Evolutionary conservation across 495 filamentous ascomycete genomes (phyloP).

Genomic region (Talaromyces liani): DNA sequence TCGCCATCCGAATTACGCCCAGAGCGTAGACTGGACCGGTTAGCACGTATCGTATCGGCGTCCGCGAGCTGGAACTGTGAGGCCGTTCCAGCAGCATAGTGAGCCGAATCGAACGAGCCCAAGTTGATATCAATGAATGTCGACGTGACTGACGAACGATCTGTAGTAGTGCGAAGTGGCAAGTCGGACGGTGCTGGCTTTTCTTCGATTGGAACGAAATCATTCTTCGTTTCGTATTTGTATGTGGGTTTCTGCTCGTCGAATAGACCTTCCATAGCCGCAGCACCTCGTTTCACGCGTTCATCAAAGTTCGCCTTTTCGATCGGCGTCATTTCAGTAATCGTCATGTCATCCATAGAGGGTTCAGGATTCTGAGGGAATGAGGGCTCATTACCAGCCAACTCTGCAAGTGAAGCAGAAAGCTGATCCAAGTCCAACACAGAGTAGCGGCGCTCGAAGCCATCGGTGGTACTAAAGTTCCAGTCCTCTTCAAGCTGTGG

Average conservation of each 20-base stretch:
- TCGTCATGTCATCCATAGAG: slow-evolving; percentile 17
- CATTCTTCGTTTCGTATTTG: slow-evolving; percentile 40
- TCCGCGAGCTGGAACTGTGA: slow-evolving; percentile 42
- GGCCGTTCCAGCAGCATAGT: slow-evolving; percentile 39
- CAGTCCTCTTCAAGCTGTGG: slow-evolving; percentile 56
- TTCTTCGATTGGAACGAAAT: slow-evolving; percentile 34
- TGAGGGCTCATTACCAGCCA: slow-evolving; percentile 27
- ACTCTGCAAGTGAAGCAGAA: slow-evolving; percentile 32
- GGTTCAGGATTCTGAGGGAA: slow-evolving; percentile 15
- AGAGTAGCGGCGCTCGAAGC: slow-evolving; percentile 59
- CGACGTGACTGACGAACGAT: slow-evolving; percentile 40
- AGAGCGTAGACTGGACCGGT: slow-evolving; percentile 32
- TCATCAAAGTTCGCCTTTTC: slow-evolving; percentile 40
- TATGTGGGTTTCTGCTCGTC: slow-evolving; percentile 39
- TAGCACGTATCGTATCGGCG: slow-evolving; percentile 44
- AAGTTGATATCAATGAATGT: slow-evolving; percentile 43
- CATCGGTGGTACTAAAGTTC: slow-evolving; percentile 87
- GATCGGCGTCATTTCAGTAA: slow-evolving; percentile 26
- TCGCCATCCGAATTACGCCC: slow-evolving; percentile 31
- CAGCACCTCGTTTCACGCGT: slow-evolving; percentile 41
- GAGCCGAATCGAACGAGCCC: slow-evolving; percentile 38
- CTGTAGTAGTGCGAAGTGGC: slow-evolving; percentile 41
- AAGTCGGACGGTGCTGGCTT: slow-evolving; percentile 34
- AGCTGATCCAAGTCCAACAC: slow-evolving; percentile 40
- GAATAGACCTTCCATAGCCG: slow-evolving; percentile 41